Conservation (phyloP, 805 yeast species). For the Candida ovalis region DNA sequence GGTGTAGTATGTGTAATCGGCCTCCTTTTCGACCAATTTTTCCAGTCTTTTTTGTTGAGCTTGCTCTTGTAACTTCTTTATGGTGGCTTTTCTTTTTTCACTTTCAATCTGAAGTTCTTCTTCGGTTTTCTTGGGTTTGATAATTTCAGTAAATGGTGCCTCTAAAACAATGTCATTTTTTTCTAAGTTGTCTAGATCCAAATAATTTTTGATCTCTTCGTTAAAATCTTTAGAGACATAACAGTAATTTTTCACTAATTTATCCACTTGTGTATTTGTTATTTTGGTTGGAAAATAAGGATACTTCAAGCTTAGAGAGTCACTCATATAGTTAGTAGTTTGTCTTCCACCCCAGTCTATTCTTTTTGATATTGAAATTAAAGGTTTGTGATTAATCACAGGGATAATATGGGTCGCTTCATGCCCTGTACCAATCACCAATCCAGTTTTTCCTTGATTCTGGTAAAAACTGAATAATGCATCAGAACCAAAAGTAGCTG, state of each 20-base stretch:
- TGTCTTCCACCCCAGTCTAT: constrained; percentile 91
- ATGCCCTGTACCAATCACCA: constrained; percentile 81
- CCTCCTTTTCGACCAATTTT: constrained; percentile 73
- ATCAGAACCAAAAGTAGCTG: constrained; percentile 79
- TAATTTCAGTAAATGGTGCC: constrained; percentile 69
- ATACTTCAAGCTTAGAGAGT: constrained; percentile 71
- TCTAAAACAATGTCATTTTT: constrained; percentile 73
- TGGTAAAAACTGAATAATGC: constrained; percentile 72
- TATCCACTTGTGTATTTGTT: constrained; percentile 56
- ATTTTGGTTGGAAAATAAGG: constrained; percentile 86
- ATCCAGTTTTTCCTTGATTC: constrained; percentile 56
- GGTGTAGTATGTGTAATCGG: constrained; percentile 70
- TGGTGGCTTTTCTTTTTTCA: constrained; percentile 79
- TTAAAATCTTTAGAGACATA: constrained; percentile 69
- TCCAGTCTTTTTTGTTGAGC: constrained; percentile 83
- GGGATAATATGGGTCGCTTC: constrained; percentile 84
- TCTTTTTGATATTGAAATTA: constrained; percentile 66
- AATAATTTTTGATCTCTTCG: constrained; percentile 51
- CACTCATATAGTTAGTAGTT: constrained; percentile 58
- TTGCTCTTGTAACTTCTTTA: constrained; percentile 86
- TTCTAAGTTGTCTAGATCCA: constrained; percentile 64
- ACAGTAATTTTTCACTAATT: constrained; percentile 71
- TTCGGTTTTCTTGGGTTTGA: constrained; percentile 69
- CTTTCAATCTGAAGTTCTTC: constrained; percentile 78
- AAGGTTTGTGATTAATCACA: constrained; percentile 64